Evolutionary conservation across 1,284 basidiomycete genomes (phyloP), one percentile per base, ranked within the genome.

Genomic region (Austropuccinia psidii): DNA sequence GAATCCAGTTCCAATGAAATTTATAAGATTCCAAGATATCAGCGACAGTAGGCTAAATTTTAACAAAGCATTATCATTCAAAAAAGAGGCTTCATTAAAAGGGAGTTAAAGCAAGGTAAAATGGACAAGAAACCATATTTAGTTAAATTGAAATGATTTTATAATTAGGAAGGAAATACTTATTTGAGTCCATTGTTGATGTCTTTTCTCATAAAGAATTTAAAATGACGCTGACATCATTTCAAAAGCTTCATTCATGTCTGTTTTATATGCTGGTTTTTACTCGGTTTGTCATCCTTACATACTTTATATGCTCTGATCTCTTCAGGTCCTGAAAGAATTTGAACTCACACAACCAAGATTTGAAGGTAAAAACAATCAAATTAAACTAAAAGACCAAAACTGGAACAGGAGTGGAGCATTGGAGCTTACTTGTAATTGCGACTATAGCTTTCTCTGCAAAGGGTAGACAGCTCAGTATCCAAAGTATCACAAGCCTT

Each of bases 171-270:
- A 5, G 37, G 27, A 55, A 31, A 55, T 21, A 66, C 67, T 24
- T 15, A 27, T 61, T 43, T 75, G 9, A 75, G 73, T 49, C 76
- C 75, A 33, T 76, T 73, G 9, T 62, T 69, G 43, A 72, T 70
- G 47, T 83, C 83, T 76, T 89, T 85, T 21, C 88, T 87, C 37
- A 95, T 84, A 1, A 97, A 83, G 0, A 91, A 93, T 81, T 98
- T 96, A 24, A 98, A 95, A 77, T 98, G 95, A n/a, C 93, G 91
- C 80, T 98, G 94, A 81, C 95, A 98, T 1, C 94, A 96, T 83
- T 93, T 90, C 50, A 99, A 82, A 75, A 91, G 93, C 77, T 76
- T 77, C 74, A 75, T 75, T 74, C 73, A 76, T 0, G 93, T 96
- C 81, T 88, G 89, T 62, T 90, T 85, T 84, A 94, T 93, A 7